Percentiles rank a stretch among this genome's conserved stretches.
phyloP scores from a whole-genome alignment of 2,329 filamentous ascomycete species.

The Fusarium nygamai region DNA sequence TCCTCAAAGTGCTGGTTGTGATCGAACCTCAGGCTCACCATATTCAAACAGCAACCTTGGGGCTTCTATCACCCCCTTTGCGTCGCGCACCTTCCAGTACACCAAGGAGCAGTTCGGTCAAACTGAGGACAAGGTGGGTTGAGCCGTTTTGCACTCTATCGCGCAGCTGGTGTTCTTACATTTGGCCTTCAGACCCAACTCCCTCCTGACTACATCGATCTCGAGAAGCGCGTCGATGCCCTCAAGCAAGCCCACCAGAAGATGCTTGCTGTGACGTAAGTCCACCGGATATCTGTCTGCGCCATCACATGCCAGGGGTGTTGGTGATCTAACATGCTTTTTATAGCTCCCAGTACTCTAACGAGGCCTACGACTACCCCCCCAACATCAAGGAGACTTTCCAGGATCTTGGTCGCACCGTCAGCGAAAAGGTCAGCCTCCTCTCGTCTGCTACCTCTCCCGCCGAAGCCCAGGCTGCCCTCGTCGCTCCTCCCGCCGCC shows the following conservation, averaged over 20 bases:
- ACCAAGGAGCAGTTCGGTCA: constrained; percentile 98
- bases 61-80: constrained; percentile 89
- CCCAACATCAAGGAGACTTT: constrained; percentile 98
- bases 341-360: constrained; percentile 86
- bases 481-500: constrained; percentile 87
- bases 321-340: constrained; percentile 36
- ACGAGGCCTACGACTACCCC: constrained; percentile 91
- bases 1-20: constrained; percentile 17
- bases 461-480: constrained; percentile 91
- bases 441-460: constrained; percentile 87
- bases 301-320: neutral
- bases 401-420: constrained; percentile 93
- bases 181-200: constrained; percentile 79
- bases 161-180: constrained; percentile 28
- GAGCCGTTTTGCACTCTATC: constrained; percentile 13
- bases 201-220: constrained; percentile 95
- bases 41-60: constrained; percentile 65
- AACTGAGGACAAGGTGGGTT: constrained; percentile 85
- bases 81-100: constrained; percentile 93
- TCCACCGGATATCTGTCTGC: constrained; percentile 38
- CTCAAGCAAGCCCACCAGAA: constrained; percentile 97
- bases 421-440: constrained; percentile 92
- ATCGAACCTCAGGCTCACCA: constrained; percentile 25
- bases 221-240: constrained; percentile 98
- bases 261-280: constrained; percentile 94